Evolutionary conservation across 176 grass and related monocot species (phyloP), one percentile per base, ranked within the genome.

Genomic region (Oryza punctata): DNA sequence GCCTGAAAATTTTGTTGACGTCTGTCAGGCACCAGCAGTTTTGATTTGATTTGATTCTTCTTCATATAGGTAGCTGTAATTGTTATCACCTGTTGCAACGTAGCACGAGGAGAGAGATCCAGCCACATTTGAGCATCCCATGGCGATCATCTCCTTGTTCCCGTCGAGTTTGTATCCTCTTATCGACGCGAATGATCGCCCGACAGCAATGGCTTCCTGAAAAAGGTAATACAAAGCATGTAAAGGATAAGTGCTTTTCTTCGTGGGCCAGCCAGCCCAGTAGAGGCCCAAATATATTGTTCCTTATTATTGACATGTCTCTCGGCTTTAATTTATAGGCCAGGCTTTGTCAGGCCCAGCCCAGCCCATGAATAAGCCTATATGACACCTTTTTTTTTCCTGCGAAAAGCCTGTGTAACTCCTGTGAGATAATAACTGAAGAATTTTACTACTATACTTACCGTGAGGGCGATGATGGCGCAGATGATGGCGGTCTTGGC

Each of bases 81-180:
- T 45, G 21, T 41, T 1, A 11, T 83, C 73, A 98, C 96, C 96
- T 90, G 96, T 98, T 77, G 96, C 96, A 23, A 95, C 89, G 69
- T 98, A 98, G 69, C 96, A 98, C 13, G 96, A 98, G 47, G 96
- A 94, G 10, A 98, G 43, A 81, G 96, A 98, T 81, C 96, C 96
- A 23, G 91, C 93, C 28, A 98, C 68, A 68, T 98, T 98, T 60
- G 91, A 95, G 67, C 85, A 90, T 25, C 96, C 96, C 91, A 98
- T 95, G 0, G 96, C 96, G 16, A 98, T 67, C 96, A 98, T 98
- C 61, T 98, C 96, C 93, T 98, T 98, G 61, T 95, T 95, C 14
- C 96, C 96, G 26, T 98, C 91, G 24, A 98, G 85, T 59, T 84
- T 90, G 50, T 98, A 98, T 21, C 96, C 96, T 87, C 88, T 95